A percentile compares a stretch with the other conserved stretches of the same genome.
Conservation (phyloP, 1,284 basidiomycete genomes). For the Pseudozyma sp. region DNA sequence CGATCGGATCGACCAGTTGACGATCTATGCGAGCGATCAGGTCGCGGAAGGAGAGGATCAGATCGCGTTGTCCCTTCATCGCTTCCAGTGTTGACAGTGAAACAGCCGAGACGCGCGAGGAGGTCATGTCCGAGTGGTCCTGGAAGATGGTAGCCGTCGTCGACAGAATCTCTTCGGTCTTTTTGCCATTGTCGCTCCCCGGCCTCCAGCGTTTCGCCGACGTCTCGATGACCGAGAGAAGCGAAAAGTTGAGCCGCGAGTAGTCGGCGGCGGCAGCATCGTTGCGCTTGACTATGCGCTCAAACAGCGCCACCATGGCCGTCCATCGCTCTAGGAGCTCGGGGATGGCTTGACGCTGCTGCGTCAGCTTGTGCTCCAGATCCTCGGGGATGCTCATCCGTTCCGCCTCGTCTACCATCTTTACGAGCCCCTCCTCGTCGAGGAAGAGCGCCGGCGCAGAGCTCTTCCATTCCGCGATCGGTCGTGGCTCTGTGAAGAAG, state of each 20-base stretch:
- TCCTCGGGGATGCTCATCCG: conserved; percentile 50
- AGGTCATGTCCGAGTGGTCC: conserved; percentile 36
- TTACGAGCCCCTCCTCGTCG: conserved; percentile 44
- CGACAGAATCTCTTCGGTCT: conserved; percentile 36
- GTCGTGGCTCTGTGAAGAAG: conserved; percentile 41
- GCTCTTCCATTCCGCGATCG: conserved; percentile 41
- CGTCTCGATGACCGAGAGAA: conserved; percentile 42
- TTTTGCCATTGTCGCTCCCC: conserved; percentile 33
- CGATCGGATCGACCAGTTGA: conserved; percentile 48
- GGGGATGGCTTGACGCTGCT: conserved; percentile 43
- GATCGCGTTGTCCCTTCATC: conserved; percentile 51
- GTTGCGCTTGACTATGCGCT: conserved; percentile 47
- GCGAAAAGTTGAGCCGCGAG: conserved; percentile 47
- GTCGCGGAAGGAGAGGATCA: conserved; percentile 47
- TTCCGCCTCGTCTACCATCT: conserved; percentile 44
- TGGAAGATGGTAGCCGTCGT: conserved; percentile 31
- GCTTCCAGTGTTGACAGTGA: conserved; percentile 39
- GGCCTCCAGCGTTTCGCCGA: conserved; percentile 44
- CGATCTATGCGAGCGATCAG: conserved; percentile 40
- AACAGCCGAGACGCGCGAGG: conserved; percentile 29
- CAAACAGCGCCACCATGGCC: conserved; percentile 44
- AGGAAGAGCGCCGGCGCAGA: conserved; percentile 45
- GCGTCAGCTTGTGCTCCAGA: conserved; percentile 41
- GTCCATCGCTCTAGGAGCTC: conserved; percentile 48
- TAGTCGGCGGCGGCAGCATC: conserved; percentile 51